Evolutionary conservation across 129 eudicot genomes (phyloP).

Genomic region (Mikania micrantha): DNA sequence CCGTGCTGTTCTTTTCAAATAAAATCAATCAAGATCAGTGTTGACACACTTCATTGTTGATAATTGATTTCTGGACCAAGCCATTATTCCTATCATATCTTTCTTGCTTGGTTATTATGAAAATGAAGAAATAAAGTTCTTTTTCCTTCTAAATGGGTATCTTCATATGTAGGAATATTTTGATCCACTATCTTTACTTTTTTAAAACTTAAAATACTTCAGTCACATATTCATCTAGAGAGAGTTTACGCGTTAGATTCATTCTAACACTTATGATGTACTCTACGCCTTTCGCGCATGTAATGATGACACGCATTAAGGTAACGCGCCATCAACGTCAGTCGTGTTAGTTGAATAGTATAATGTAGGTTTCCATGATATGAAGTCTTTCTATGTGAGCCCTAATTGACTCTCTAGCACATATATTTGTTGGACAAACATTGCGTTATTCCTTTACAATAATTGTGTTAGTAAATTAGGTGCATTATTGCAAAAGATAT

Average conservation of each 20-base stretch:
- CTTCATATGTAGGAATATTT: slow-evolving; percentile 5
- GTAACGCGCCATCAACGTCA: slow-evolving; percentile 25
- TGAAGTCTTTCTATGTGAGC: slow-evolving; percentile 16
- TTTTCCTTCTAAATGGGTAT: slow-evolving; percentile 13
- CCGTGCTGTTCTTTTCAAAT: neutral
- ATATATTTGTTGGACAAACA: neutral
- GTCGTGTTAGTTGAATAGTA: neutral
- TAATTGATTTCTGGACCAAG: slow-evolving; percentile 5
- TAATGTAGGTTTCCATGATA: slow-evolving; percentile 7
- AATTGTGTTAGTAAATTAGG: neutral
- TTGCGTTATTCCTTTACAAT: slow-evolving; percentile 1
- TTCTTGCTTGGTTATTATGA: slow-evolving; percentile 16
- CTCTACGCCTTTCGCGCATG: slow-evolving; percentile 10
- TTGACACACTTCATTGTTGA: slow-evolving; percentile 3
- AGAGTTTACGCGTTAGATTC: slow-evolving; percentile 11
- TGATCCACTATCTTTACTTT: neutral
- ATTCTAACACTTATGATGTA: slow-evolving; percentile 13
- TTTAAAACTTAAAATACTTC: slow-evolving; percentile 16
- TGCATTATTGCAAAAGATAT: neutral
- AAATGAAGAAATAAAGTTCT: neutral
- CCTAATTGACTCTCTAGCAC: slow-evolving; percentile 17
- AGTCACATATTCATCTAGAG: slow-evolving; percentile 14
- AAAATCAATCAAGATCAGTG: slow-evolving; percentile 4
- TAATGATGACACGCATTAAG: slow-evolving; percentile 21
- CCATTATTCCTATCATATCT: slow-evolving; percentile 4